Evolutionary conservation across 2,329 filamentous ascomycete genomes (phyloP), one percentile per base, ranked within the genome.

Genomic region (Stachybotrys echinatus): DNA sequence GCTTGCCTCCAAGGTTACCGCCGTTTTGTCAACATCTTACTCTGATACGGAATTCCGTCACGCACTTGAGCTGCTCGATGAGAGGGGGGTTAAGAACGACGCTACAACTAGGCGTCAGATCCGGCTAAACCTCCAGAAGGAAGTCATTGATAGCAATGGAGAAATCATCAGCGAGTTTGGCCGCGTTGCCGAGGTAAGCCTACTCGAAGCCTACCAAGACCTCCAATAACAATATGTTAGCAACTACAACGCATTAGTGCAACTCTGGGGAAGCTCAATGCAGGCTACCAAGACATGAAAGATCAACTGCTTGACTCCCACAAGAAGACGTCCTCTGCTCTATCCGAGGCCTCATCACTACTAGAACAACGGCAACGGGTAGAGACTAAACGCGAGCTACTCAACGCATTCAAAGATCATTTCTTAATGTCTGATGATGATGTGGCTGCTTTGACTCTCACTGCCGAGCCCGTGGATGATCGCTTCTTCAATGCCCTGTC

Each of bases 131-230:
- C 77, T 95, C 2, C 91, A 97, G 65, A 92, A 88, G 65, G 92
- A 97, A 63, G 88, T 96, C 37, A 92, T 97, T 50, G 83, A 92
- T 56, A 91, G 88, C 69, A 96, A 97, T 81, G 91, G 88, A 46
- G 83, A 89, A 55, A 88, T 97, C 55, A 83, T 97, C 51, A 77
- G 82, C 48, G 90, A 96, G 64, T 97, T 97, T 69, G 89, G 91
- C 34, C 80, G 84, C 49, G 90, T 99, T 55, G 89, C 92, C 23
- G 89, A 95, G 78, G 89, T 92, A 68, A 64, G 77, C 64, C 50
- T 42, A 46, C 12, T 7, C 17, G 12, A 10, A 20, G n/a, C 38
- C 34, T 23, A 49, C 21, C 37, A 18, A n/a, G 10, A 21, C 20
- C 42, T 46, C 42, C 22, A 31, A 42, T 57, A 42, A 59, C 52